Evolutionary conservation across 1,284 basidiomycete species (phyloP).

Genomic region (Apiotrichum gamsii): DNA sequence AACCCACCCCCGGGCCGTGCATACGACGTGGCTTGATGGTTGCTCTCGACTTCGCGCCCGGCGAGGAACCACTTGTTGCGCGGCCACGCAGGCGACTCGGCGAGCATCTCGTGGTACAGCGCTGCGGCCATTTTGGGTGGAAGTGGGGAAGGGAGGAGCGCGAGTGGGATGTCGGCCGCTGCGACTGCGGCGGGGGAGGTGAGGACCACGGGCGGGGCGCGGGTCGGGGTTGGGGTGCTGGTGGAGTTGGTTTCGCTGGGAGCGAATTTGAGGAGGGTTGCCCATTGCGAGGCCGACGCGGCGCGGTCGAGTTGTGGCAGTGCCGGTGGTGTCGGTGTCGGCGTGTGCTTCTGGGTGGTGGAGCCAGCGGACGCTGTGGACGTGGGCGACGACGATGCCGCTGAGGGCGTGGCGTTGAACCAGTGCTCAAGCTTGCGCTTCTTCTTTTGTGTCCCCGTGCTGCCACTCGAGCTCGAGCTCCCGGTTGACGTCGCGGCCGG

Average conservation of each 20-base stretch:
- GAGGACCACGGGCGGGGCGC: slow-evolving; percentile 26
- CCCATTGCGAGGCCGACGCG: slow-evolving; percentile 15
- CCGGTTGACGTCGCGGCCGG: background rate
- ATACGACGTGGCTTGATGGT: slow-evolving; percentile 67
- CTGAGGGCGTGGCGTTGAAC: background rate
- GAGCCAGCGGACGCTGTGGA: background rate
- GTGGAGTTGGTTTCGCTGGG: background rate
- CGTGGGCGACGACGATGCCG: background rate
- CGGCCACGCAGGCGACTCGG: slow-evolving; percentile 38
- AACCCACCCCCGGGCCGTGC: slow-evolving; percentile 53
- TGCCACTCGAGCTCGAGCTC: background rate
- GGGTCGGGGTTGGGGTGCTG: slow-evolving; percentile 8
- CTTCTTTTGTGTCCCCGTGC: background rate
- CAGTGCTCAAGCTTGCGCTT: slow-evolving; percentile 2
- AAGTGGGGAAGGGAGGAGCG: slow-evolving; percentile 55
- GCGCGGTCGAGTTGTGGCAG: slow-evolving; percentile 23
- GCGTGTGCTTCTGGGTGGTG: no score
- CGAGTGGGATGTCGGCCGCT: slow-evolving; percentile 43
- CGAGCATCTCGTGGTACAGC: slow-evolving; percentile 53
- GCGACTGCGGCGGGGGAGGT: slow-evolving; percentile 53
- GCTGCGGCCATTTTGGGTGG: slow-evolving; percentile 56
- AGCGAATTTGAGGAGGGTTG: slow-evolving; percentile 4
- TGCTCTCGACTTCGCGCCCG: slow-evolving; percentile 50
- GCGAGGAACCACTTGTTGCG: slow-evolving; percentile 39
- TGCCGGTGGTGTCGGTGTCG: slow-evolving; percentile 6